These are phyloP conservation scores for Baorangia bicolor DNA, from an alignment of 768 basidiomycete species.

Conservation along the genomic window DNA sequence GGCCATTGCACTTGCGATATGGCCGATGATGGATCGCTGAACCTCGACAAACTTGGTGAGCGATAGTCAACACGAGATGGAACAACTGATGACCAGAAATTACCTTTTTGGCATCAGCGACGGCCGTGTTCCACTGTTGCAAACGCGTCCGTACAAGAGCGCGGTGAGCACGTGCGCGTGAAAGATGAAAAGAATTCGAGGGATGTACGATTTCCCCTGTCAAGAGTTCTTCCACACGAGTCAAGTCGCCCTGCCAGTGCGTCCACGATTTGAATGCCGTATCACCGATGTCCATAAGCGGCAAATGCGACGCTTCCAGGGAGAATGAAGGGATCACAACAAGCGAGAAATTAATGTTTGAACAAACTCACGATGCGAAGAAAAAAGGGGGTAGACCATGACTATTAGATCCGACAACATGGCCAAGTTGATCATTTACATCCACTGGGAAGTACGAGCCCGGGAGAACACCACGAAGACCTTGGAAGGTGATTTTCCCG, in stretches of 20 bases:
- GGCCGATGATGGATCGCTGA: constrained; percentile 6
- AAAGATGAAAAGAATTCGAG: neutral
- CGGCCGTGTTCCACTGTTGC: neutral
- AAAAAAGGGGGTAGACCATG: too few species aligned
- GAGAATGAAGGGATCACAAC: neutral
- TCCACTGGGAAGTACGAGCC: neutral
- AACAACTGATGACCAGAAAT: accelerated
- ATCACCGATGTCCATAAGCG: neutral
- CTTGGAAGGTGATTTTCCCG: neutral
- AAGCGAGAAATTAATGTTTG: accelerated
- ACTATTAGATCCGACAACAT: neutral
- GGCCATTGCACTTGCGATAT: constrained; percentile 9
- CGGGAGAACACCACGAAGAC: neutral
- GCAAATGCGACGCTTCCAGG: neutral
- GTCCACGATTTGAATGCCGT: neutral
- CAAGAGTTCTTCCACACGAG: neutral
- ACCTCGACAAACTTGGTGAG: constrained; percentile 1
- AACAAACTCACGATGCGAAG: neutral
- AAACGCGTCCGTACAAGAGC: neutral
- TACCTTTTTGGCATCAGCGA: constrained; percentile 9
- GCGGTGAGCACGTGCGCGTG: constrained; percentile 1
- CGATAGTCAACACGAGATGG: neutral
- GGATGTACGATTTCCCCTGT: neutral
- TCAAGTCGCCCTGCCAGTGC: neutral
- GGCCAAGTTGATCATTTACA: neutral